Conservation (phyloP, 371 early-diverging fungal species). For the Mortierella sp. region DNA sequence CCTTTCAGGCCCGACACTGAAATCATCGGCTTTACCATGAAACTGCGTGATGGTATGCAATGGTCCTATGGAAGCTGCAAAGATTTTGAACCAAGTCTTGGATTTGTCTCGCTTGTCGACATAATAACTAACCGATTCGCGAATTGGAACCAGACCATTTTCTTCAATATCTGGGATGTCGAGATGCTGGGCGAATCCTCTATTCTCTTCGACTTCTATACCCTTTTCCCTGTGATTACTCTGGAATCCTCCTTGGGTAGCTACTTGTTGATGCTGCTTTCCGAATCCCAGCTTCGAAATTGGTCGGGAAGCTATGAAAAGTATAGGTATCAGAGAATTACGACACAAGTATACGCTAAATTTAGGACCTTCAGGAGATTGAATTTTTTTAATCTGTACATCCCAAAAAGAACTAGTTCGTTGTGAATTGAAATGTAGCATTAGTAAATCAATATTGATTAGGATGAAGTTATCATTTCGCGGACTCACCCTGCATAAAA, state of each 20-base stretch:
- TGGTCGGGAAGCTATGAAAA: neutral
- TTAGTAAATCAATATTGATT: neutral
- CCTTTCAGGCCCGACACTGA: conserved; percentile 66
- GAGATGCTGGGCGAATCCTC: neutral
- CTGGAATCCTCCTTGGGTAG: too few species aligned
- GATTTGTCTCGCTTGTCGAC: conserved; percentile 62
- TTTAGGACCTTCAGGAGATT: conserved; percentile 58
- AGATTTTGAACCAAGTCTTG: conserved; percentile 72
- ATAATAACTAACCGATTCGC: conserved; percentile 58
- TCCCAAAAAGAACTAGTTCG: conserved; percentile 69
- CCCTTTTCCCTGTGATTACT: neutral
- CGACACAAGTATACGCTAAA: conserved; percentile 70
- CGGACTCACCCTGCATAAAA: conserved; percentile 72
- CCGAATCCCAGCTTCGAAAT: too few species aligned
- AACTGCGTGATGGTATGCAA: conserved; percentile 66
- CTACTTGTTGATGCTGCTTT: too few species aligned
- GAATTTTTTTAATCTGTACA: conserved; percentile 67
- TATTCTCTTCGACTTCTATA: neutral
- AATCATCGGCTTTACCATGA: conserved; percentile 70
- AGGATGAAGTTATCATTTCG: too few species aligned
- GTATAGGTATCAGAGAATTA: too few species aligned
- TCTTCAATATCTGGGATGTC: neutral
- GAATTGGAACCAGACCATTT: conserved; percentile 4
- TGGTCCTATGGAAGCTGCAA: conserved; percentile 63
- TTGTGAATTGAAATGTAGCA: neutral